Evolutionary conservation across 352 stramenopile genomes (phyloP), one percentile per base, ranked within the genome.

Genomic region (Globisporangium carolinianum): DNA sequence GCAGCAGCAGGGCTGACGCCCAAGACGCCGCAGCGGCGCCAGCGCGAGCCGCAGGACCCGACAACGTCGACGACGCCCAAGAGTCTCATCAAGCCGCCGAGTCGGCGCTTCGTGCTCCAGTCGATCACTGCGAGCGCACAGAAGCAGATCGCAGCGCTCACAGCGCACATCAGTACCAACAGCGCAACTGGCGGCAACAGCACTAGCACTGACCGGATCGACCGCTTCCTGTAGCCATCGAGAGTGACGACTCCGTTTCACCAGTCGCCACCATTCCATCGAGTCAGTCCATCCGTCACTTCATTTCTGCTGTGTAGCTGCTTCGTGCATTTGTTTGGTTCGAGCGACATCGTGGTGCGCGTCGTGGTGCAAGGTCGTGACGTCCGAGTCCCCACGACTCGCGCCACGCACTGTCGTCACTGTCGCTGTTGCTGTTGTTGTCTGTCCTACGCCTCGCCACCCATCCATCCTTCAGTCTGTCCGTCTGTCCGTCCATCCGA

Each of bases 31-130:
- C 10, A 24, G 7, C 37, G 36, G 42, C 47, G 53, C 38, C 8
- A 50, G 18, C 14, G 7, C 42, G 32, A 11, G 24, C 24, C 24
- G 24, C 24, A 32, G 24, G 24, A 32, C 24, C 24, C 15, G 14
- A 51, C 53, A 17, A 35, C 53, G 4, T 10, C 14, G 9, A 24
- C 14, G 45, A 49, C 45, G 45, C 45, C 45, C 45, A 49, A 35
- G 45, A 49, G 45, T 17, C 45, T 49, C 14, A 49, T 49, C 45
- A 49, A 49, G 45, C 45, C 45, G 3, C 45, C 45, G n/a, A 49
- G 45, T 49, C 45, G 45, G 14, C 45, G 45, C 6, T 49, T 49
- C 5, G 45, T 49, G 45, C 45, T 49, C 45, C 45, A 49, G 45
- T 49, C 45, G 45, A 49, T 49, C 45, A 24, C 39, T 14, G 39